Conservation (phyloP, 805 yeast species). For the Saturnispora halmiae region DNA sequence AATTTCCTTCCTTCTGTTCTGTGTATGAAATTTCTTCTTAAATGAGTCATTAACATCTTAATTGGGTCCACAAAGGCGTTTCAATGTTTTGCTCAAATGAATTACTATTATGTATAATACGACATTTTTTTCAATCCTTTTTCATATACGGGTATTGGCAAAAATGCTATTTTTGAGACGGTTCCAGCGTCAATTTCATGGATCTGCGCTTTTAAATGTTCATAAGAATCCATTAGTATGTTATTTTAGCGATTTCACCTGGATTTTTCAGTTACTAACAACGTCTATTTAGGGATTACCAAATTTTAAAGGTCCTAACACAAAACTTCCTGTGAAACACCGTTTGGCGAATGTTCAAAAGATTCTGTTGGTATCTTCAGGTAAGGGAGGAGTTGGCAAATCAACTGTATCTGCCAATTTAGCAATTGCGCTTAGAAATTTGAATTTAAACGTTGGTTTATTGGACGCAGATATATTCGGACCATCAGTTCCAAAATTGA, state of each 20-base stretch:
- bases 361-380: conserved; percentile 60
- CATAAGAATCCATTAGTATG: conserved; percentile 52
- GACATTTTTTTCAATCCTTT: not conserved
- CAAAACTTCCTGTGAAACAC: conserved; percentile 45
- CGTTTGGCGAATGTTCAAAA: conserved; percentile 52
- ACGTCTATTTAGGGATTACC: conserved; percentile 33
- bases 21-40: no score
- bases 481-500: conserved; percentile 68
- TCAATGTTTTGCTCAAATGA: no score
- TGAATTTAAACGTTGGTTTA: conserved; percentile 54
- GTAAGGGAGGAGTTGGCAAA: conserved; percentile 79
- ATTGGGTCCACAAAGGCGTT: no score
- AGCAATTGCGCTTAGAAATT: conserved; percentile 49
- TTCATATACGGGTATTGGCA: no score
- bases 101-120: no score
- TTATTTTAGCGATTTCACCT: conserved; percentile 9
- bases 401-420: conserved; percentile 65
- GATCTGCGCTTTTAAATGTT: not conserved
- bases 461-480: conserved; percentile 81
- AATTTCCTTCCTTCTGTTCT: no score
- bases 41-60: no score
- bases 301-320: conserved; percentile 33
- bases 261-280: conserved; percentile 9
- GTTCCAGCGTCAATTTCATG: conserved; percentile 8
- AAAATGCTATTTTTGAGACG: conserved; percentile 1